These are phyloP conservation scores for Scalesia atractyloides DNA, from an alignment of 129 eudicot genomes.

Conservation along the genomic window DNA sequence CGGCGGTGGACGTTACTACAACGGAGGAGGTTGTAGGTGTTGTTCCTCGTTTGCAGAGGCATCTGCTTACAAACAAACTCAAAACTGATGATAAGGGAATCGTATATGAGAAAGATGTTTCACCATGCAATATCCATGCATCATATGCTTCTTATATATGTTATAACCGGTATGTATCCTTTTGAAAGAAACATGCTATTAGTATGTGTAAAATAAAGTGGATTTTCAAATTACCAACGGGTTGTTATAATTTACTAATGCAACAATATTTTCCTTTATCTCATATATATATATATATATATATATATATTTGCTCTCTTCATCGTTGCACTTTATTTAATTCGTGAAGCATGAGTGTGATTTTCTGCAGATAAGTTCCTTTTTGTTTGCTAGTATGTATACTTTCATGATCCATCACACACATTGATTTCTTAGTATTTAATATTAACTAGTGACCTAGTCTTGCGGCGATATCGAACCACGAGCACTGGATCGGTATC, in stretches of 20 bases:
- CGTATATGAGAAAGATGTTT: not conserved
- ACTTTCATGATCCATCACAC: too few relatives aligned
- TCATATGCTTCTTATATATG: constrained; percentile 9
- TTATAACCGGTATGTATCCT: constrained; percentile 25
- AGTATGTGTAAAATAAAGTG: constrained; percentile 17
- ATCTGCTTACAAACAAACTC: constrained; percentile 37
- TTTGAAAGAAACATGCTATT: constrained; percentile 17
- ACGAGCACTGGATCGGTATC: too few relatives aligned
- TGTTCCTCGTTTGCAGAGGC: constrained; percentile 34
- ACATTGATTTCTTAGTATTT: too few relatives aligned
- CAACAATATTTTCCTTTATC: too few relatives aligned
- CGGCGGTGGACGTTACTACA: constrained; percentile 21
- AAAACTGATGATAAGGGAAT: constrained; percentile 9
- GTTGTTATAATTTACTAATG: not conserved
- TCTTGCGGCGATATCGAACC: too few relatives aligned
- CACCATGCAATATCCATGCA: constrained; percentile 4
- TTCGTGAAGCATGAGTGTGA: too few relatives aligned
- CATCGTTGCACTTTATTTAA: too few relatives aligned
- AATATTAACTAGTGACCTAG: too few relatives aligned
- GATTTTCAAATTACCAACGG: not conserved
- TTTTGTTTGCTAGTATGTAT: too few relatives aligned
- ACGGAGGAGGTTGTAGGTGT: constrained; percentile 30
- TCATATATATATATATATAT: too few relatives aligned
- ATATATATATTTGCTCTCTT: too few relatives aligned
- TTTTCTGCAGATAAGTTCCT: too few relatives aligned